Conservation (phyloP, 2,329 filamentous ascomycete genomes). For the Penicillium janthinellum region DNA sequence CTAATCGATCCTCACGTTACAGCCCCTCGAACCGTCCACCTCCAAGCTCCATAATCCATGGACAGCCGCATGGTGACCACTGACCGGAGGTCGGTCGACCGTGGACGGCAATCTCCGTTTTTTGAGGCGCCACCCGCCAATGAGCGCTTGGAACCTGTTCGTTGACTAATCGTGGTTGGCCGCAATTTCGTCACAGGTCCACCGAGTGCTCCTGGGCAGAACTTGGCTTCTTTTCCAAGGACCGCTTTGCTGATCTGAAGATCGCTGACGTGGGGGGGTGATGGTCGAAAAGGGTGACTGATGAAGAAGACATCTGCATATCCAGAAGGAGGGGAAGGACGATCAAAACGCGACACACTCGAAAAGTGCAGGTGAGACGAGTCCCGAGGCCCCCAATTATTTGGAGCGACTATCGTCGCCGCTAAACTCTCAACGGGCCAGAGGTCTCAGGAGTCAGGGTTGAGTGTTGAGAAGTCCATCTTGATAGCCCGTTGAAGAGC, state of each 20-base stretch:
- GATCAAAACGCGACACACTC: not conserved
- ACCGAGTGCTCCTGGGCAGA: conserved; percentile 1
- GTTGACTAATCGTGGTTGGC: conserved; percentile 10
- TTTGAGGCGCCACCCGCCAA: conserved; percentile 8
- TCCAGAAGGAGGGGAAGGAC: not conserved
- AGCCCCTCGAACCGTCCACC: not conserved
- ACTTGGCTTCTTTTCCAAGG: conserved; percentile 13
- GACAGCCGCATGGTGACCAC: conserved; percentile 3
- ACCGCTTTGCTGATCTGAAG: conserved; percentile 26
- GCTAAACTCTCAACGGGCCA: not conserved
- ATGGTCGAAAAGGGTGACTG: not conserved
- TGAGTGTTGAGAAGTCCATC: not conserved
- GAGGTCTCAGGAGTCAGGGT: not conserved
- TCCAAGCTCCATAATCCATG: conserved; percentile 1
- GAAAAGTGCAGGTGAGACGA: not conserved
- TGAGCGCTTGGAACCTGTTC: not conserved
- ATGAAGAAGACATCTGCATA: not conserved
- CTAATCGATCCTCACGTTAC: not conserved
- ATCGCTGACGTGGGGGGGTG: conserved; percentile 32
- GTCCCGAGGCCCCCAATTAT: not conserved
- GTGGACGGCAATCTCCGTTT: conserved; percentile 17
- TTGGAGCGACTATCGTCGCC: not conserved
- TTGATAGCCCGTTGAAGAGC: not conserved
- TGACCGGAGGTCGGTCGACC: conserved; percentile 8
- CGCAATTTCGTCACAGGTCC: conserved; percentile 15